Base-by-base conservation (phyloP, 371 early-diverging fungal species). In the Batrachochytrium dendrobatidis region DNA sequence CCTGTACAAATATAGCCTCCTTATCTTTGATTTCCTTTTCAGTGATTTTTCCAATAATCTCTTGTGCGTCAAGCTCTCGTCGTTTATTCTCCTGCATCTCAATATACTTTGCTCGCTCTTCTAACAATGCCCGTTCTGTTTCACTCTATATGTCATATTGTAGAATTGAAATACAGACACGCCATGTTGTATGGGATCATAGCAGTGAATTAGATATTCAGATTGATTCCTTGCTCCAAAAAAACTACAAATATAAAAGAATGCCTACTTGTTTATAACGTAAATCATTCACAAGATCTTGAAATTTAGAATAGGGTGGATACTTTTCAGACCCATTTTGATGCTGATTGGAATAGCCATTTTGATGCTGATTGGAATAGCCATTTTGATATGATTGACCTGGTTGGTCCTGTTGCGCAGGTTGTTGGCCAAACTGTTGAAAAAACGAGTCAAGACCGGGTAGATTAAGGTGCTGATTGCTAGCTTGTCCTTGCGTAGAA, bases 101-200 rank as follows among this genome's bases (percentile, higher is more conserved):
- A 6, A 48, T 18, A 48, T 25, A 48, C 49, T 48, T 6, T 22
- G 8, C n/a, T 6, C 49, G 49, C 49, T 48, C 12, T 48, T 12
- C 49, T 29, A 48, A 7, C 49, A 48, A n/a, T n/a, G n/a, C n/a
- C n/a, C n/a, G 49, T 7, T 18, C n/a, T 48, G 49, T 48, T 18
- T 48, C 49, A 18, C 22, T 12, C 49, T 48, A n/a, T n/a, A n/a
- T n/a, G n/a, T n/a, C n/a, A n/a, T n/a, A n/a, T n/a, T n/a, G n/a
- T n/a, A n/a, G n/a, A n/a, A n/a, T n/a, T n/a, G n/a, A n/a, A n/a
- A n/a, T n/a, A n/a, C n/a, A n/a, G n/a, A n/a, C n/a, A n/a, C n/a
- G n/a, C n/a, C n/a, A n/a, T n/a, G n/a, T n/a, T n/a, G n/a, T n/a
- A n/a, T n/a, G n/a, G n/a, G n/a, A n/a, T n/a, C n/a, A n/a, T n/a